These are phyloP conservation scores for Aphanoascus verrucosus DNA, from an alignment of 2,329 filamentous ascomycete species.

Conservation along the genomic window DNA sequence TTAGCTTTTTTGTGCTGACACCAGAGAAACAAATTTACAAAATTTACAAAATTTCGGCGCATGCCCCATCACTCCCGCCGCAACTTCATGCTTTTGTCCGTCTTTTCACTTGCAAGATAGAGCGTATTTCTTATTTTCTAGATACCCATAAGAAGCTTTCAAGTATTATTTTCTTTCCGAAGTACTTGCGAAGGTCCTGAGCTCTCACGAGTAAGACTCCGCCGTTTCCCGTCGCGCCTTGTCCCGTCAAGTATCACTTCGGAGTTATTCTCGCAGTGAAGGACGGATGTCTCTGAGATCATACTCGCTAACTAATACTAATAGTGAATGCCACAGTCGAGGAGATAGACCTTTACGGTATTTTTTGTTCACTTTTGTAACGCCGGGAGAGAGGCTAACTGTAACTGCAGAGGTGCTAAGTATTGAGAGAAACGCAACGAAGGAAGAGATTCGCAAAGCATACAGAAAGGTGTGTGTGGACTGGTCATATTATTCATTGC, in stretches of 20 bases:
- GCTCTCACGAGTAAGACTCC: slow-evolving; percentile 5
- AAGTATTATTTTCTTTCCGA: background rate
- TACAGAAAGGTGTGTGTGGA: slow-evolving; percentile 68
- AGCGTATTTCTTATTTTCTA: background rate
- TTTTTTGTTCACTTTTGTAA: slow-evolving; percentile 16
- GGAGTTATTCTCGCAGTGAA: background rate
- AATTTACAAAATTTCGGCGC: too few species aligned
- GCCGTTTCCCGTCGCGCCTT: background rate
- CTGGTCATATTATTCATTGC: slow-evolving; percentile 2
- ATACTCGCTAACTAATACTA: background rate
- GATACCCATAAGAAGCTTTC: background rate
- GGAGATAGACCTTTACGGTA: slow-evolving; percentile 54
- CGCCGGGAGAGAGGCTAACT: background rate
- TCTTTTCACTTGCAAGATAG: background rate
- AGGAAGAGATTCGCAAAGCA: slow-evolving; percentile 83
- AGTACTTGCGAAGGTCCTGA: background rate
- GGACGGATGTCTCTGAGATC: background rate
- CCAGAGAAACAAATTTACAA: too few species aligned
- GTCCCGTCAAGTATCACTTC: background rate
- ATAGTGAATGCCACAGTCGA: slow-evolving; percentile 28
- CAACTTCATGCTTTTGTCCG: background rate
- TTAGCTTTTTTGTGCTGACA: too few species aligned
- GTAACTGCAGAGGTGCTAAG: slow-evolving; percentile 60
- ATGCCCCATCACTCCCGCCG: background rate
- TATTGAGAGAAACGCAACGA: slow-evolving; percentile 59